Evolutionary conservation across 371 early-diverging fungal species (phyloP).

Genomic region (Mortierella sp.): DNA sequence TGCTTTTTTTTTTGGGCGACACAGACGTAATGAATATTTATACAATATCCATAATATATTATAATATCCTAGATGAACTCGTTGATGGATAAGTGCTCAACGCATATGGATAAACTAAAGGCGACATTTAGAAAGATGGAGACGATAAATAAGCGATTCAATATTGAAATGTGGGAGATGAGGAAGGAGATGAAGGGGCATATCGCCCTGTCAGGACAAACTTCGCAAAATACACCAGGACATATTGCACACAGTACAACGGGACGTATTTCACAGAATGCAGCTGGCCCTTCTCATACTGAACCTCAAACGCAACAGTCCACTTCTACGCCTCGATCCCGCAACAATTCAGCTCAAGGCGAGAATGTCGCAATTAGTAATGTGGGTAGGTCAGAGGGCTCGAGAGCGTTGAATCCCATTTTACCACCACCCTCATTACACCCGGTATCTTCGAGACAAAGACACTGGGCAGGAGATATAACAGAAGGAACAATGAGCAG

Average conservation of each 20-base stretch:
- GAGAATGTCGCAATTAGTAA: not conserved
- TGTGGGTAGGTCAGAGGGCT: not conserved
- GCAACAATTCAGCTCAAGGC: not conserved
- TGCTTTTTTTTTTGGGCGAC: not conserved
- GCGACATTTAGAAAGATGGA: constrained; percentile 13
- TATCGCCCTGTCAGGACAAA: not conserved
- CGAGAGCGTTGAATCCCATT: not conserved
- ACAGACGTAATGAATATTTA: too few relatives aligned
- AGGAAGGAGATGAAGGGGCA: not conserved
- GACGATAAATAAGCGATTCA: constrained; percentile 1
- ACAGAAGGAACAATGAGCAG: not conserved
- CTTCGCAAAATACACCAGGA: not conserved
- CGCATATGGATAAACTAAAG: constrained; percentile 9
- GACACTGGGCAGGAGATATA: not conserved
- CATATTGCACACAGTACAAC: not conserved
- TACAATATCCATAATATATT: not conserved
- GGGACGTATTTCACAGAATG: not conserved
- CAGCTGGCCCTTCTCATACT: not conserved
- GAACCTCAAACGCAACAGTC: not conserved
- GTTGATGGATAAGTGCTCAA: not conserved
- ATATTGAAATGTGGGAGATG: constrained; percentile 17
- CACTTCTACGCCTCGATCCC: constrained; percentile 5
- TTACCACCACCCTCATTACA: constrained; percentile 17
- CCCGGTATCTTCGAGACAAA: not conserved
- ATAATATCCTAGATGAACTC: constrained; percentile 11